Percentiles rank a stretch among this genome's conserved stretches.
Evolutionary conservation across 192 early-diverging fungal genomes (phyloP).

Genomic region (Polychytrium aggregatum): DNA sequence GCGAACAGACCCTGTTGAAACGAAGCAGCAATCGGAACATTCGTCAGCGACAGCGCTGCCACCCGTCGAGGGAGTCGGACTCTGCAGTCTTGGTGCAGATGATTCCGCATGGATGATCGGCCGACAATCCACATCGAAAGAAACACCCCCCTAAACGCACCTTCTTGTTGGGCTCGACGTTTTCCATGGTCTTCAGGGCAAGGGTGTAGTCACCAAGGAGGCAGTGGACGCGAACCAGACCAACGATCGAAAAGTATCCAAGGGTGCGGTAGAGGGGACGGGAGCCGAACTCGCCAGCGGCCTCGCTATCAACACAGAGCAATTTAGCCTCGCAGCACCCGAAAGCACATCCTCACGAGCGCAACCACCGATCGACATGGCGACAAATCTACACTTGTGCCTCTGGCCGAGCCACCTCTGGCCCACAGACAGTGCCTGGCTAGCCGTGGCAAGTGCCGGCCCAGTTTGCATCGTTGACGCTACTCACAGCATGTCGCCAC

Average conservation of each 20-base stretch:
- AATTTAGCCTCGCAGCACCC: neutral
- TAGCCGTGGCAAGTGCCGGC: too few relatives aligned
- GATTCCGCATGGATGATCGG: too few relatives aligned
- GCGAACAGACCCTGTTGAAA: conserved; percentile 68
- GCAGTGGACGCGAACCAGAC: conserved; percentile 87
- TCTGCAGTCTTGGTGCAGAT: too few relatives aligned
- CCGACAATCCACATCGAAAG: neutral
- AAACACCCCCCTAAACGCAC: conserved; percentile 4
- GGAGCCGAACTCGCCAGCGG: conserved; percentile 79
- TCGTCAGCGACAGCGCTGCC: too few relatives aligned
- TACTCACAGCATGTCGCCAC: conserved; percentile 67
- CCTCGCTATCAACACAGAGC: conserved; percentile 28
- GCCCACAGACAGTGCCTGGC: too few relatives aligned
- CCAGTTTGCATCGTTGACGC: too few relatives aligned
- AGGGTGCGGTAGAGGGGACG: conserved; percentile 92
- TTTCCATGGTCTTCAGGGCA: conserved; percentile 92
- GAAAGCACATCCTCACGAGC: too few relatives aligned
- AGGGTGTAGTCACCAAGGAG: conserved; percentile 91
- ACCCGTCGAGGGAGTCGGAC: too few relatives aligned
- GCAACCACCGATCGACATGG: too few relatives aligned
- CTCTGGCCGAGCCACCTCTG: too few relatives aligned
- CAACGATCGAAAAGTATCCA: conserved; percentile 91
- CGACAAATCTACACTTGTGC: too few relatives aligned
- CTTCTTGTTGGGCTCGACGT: conserved; percentile 87
- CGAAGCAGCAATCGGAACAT: neutral